Conservation (phyloP, 345 rosid genomes). For the Rhizophora mangle region DNA sequence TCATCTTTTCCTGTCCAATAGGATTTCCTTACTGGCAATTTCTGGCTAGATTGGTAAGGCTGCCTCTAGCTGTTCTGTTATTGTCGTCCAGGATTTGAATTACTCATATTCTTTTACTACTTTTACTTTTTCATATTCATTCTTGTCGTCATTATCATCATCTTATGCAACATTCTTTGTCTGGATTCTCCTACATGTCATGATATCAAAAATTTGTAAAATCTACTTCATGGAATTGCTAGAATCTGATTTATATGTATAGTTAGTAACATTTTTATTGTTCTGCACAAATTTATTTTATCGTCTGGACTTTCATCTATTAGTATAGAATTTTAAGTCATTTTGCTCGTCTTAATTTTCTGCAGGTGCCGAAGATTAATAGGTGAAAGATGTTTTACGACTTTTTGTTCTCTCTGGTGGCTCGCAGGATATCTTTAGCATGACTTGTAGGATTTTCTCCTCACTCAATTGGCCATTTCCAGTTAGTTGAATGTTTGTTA, state of each 20-base stretch:
- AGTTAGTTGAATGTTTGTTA: conserved; percentile 16
- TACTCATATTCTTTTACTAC: too few species aligned
- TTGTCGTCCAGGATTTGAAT: too few species aligned
- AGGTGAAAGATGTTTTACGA: conserved; percentile 29
- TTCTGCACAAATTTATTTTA: not conserved
- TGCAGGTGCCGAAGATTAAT: conserved; percentile 95
- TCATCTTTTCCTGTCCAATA: not conserved
- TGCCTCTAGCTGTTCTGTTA: too few species aligned
- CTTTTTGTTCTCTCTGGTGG: conserved; percentile 14
- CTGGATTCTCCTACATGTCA: too few species aligned
- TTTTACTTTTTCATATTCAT: too few species aligned
- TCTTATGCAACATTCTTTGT: too few species aligned
- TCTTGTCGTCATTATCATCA: too few species aligned
- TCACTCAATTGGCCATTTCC: conserved; percentile 16
- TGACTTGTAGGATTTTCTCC: conserved; percentile 21
- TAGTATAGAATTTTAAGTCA: not conserved
- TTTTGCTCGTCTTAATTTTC: conserved; percentile 9
- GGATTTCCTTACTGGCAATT: too few species aligned
- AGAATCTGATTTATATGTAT: not conserved
- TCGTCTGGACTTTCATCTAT: not conserved
- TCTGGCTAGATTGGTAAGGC: too few species aligned
- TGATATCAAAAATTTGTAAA: too few species aligned
- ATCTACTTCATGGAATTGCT: too few species aligned
- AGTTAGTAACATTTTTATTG: not conserved
- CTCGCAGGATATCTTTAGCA: conserved; percentile 11